Base-by-base conservation (phyloP, 192 early-diverging fungal genomes). In the Backusella macrospora region DNA sequence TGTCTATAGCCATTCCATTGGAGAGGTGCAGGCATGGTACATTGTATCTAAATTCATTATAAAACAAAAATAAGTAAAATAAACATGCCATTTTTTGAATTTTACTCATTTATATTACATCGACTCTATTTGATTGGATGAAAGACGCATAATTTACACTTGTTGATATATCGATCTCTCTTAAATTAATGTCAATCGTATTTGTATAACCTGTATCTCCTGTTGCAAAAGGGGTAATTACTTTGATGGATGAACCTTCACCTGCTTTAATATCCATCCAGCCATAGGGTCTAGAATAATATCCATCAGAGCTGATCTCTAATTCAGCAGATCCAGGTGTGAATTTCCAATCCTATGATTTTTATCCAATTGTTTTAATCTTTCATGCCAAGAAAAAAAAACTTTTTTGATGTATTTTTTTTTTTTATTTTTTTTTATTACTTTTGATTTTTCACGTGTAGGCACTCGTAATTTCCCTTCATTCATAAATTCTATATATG, bases 401-500 rank as follows among this genome's bases (percentile, higher is more conserved):
- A n/a, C n/a, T n/a, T n/a, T n/a, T n/a, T n/a, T n/a, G n/a, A n/a
- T n/a, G n/a, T n/a, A n/a, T n/a, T n/a, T n/a, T n/a, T n/a, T 34
- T 34, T 34, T 2, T 8, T 21, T 52, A 8, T 4, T 18, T 9
- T 55, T 29, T 9, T 49, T 62, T 14, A 49, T 18, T 76, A 89
- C 92, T 82, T 94, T 94, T 67, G 91, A 91, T 64, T 70, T 82
- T 80, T 94, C 93, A 52, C 90, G 84, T 5, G 87, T 84, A 3
- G 92, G 93, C 29, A 94, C 78, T 23, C 90, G 79, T 26, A 91
- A 73, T 4, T 83, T 83, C 12, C 86, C 86, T 38, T 85, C 77
- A 7, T 86, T 84, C 14, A 84, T 76, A 68, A 95, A 94, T 52
- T 89, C 84, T 62, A 93, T 75, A 48, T 80, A 67, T 18, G 92